phyloP scores from a whole-genome alignment of 306 rosid species.

The Casuarina cunninghamiana region DNA sequence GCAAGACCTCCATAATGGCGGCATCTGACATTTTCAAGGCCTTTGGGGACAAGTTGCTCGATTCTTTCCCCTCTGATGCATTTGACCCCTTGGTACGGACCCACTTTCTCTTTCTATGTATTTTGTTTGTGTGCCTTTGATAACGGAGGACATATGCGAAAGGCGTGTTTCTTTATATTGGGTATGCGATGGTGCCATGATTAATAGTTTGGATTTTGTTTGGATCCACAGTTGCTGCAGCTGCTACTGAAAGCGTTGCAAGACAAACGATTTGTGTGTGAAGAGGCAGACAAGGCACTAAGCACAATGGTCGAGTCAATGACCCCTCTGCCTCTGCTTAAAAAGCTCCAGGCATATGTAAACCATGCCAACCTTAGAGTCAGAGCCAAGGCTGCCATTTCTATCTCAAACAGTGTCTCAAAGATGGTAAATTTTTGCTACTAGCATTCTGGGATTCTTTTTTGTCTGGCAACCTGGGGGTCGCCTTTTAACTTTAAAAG shows the following conservation, averaged over 20 bases:
- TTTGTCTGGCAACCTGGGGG: neutral
- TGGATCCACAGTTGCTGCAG: constrained; percentile 66
- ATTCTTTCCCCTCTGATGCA: constrained; percentile 53
- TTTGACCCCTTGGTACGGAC: constrained; percentile 72
- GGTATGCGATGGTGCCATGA: constrained; percentile 1
- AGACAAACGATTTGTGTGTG: constrained; percentile 88
- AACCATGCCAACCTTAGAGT: constrained; percentile 68
- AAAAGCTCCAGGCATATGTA: constrained; percentile 53
- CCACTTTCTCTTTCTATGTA: neutral
- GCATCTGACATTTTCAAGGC: constrained; percentile 72
- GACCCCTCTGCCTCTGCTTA: constrained; percentile 72
- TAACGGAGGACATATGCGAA: neutral
- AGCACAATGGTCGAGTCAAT: constrained; percentile 57
- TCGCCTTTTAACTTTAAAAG: neutral
- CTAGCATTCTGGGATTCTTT: neutral
- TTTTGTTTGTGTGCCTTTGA: neutral
- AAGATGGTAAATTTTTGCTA: constrained; percentile 57
- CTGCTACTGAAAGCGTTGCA: constrained; percentile 83
- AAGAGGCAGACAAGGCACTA: constrained; percentile 85
- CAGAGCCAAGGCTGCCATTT: constrained; percentile 82
- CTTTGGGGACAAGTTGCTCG: constrained; percentile 71
- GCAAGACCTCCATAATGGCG: constrained; percentile 96
- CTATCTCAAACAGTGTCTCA: constrained; percentile 70
- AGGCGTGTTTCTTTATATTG: neutral
- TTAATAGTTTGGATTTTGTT: constrained; percentile 9